Evolutionary conservation across 2,329 filamentous ascomycete genomes (phyloP).

Genomic region (Didymella pinodella): DNA sequence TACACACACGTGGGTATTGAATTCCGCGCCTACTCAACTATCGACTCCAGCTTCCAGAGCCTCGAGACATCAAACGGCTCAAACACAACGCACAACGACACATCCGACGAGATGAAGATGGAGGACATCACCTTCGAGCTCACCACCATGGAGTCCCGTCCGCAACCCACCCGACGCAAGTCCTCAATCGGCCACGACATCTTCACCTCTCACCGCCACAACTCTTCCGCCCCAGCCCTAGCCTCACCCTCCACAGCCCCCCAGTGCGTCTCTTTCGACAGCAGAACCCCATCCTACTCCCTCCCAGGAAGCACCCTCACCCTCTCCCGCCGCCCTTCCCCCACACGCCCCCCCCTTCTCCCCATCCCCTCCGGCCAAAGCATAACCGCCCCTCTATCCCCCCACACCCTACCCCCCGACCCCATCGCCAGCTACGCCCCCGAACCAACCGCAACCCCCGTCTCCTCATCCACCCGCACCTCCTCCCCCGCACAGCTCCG

Average conservation of each 20-base stretch:
- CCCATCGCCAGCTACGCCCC: too few species aligned
- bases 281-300: neutral
- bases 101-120: constrained; percentile 4
- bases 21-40: constrained; percentile 49
- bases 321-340: neutral
- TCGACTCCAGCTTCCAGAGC: constrained; percentile 23
- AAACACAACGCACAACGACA: constrained; percentile 7
- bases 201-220: constrained; percentile 17
- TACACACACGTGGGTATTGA: constrained; percentile 69
- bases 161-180: constrained; percentile 12
- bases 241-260: neutral
- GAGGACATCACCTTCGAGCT: constrained; percentile 19
- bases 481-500: constrained; percentile 20
- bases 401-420: neutral
- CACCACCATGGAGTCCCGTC: constrained; percentile 1
- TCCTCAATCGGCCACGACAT: constrained; percentile 28
- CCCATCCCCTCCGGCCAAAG: constrained; percentile 20
- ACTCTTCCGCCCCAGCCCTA: constrained; percentile 5
- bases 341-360: constrained; percentile 14
- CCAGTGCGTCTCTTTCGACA: constrained; percentile 5
- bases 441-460: neutral
- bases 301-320: constrained; percentile 13
- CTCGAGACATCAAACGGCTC: constrained; percentile 24
- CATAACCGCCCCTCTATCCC: constrained; percentile 4
- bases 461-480: neutral